Evolutionary conservation across 257 asterid species (phyloP).

Genomic region (Apocynum venetum): DNA sequence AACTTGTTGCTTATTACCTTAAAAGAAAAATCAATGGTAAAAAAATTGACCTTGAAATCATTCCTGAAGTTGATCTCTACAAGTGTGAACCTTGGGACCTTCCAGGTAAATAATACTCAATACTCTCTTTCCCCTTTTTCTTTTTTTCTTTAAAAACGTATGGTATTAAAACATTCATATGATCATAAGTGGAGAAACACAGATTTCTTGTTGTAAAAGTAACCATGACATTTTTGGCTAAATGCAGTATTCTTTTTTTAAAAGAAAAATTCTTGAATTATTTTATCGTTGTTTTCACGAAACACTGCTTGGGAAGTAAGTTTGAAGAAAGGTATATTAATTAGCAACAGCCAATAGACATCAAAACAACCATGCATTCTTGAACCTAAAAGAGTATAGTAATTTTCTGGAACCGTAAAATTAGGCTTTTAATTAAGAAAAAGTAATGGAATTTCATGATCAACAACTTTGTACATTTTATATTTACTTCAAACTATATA

Average conservation of each 20-base stretch:
- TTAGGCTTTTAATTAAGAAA: not conserved
- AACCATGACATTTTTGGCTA: not conserved
- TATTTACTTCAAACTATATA: not conserved
- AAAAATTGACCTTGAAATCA: slow-evolving; percentile 82
- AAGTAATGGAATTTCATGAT: not conserved
- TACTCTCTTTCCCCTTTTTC: not conserved
- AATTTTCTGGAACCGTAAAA: too few relatives aligned
- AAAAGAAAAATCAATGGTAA: slow-evolving; percentile 87
- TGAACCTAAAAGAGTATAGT: not conserved
- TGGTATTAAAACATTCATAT: not conserved
- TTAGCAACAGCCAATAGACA: not conserved
- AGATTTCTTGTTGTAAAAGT: not conserved
- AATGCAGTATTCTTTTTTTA: not conserved
- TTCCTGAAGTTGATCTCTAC: slow-evolving; percentile 98
- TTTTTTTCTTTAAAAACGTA: not conserved
- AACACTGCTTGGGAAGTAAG: slow-evolving; percentile 30
- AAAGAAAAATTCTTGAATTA: too few relatives aligned
- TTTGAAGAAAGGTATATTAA: slow-evolving; percentile 52
- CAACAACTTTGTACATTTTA: not conserved
- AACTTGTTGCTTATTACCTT: slow-evolving; percentile 92
- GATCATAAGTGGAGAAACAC: not conserved
- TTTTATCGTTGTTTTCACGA: not conserved
- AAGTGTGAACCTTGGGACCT: slow-evolving; percentile 99
- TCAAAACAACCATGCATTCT: not conserved
- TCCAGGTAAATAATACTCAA: slow-evolving; percentile 49